Percentiles rank a stretch among this genome's conserved stretches.
Evolutionary conservation across 768 basidiomycete species (phyloP).

Genomic region (Boletellus emodensis): DNA sequence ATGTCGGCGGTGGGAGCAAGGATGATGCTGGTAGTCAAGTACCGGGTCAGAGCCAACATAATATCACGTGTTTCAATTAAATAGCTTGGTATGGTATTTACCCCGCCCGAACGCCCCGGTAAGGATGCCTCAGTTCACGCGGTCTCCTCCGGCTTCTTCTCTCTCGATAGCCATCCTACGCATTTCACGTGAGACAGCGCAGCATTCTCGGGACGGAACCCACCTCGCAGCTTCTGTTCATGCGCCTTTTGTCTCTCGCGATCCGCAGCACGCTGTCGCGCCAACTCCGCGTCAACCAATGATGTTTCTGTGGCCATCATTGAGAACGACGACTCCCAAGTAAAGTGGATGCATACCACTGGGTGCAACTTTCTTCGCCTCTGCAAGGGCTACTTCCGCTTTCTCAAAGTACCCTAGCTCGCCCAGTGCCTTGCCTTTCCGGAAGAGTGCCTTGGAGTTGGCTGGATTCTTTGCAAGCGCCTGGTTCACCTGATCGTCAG

Average conservation of each 20-base stretch:
- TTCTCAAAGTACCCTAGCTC: slow-evolving; percentile 76
- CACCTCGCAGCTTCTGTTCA: slow-evolving; percentile 75
- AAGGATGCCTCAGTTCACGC: slow-evolving; percentile 1
- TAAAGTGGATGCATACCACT: slow-evolving; percentile 38
- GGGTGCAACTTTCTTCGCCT: slow-evolving; percentile 61
- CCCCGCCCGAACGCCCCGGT: neutral
- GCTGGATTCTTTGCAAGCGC: slow-evolving; percentile 69
- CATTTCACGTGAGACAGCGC: slow-evolving; percentile 2
- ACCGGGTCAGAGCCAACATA: neutral
- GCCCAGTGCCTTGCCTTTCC: slow-evolving; percentile 76
- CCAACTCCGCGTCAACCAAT: slow-evolving; percentile 60
- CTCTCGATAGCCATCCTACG: slow-evolving; percentile 33
- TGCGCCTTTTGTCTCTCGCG: slow-evolving; percentile 61
- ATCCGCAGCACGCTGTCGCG: slow-evolving; percentile 56
- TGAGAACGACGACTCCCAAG: neutral
- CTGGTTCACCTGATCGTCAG: slow-evolving; percentile 33
- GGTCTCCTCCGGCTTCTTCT: slow-evolving; percentile 22
- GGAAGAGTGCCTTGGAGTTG: slow-evolving; percentile 76
- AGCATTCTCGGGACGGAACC: neutral
- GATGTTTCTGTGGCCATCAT: slow-evolving; percentile 44
- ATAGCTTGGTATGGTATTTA: slow-evolving; percentile 18
- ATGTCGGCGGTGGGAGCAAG: neutral
- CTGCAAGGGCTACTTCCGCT: slow-evolving; percentile 60
- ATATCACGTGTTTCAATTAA: no score
- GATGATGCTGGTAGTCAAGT: neutral